Base-by-base conservation (phyloP, 257 asterid species). In the Rauvolfia tetraphylla region DNA sequence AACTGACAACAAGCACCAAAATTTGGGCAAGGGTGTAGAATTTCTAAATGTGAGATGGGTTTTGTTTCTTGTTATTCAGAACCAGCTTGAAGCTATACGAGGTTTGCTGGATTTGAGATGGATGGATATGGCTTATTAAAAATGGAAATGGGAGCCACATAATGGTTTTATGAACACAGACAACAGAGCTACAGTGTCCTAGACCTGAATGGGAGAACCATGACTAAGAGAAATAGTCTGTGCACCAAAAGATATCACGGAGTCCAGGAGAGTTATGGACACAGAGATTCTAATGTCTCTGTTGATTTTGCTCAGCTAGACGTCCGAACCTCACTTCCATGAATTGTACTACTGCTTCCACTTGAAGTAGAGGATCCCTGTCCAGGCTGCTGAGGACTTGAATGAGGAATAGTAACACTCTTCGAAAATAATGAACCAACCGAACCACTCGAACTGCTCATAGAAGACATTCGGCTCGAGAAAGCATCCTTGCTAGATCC, bases 121-220 rank as follows among this genome's bases (percentile, higher is more conserved):
- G 82, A 51, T 66, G 79, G 79, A 68, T 71, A 74, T 82, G 84
- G 72, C 82, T 86, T 86, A 83, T 83, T 86, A 46, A 23, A 86
- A 83, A 82, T 73, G 85, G 83, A 80, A 77, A 76, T 66, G 84
- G 73, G 31, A 81, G 87, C 83, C 85, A 82, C 68, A 73, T 82
- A 71, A 73, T 79, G 90, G 71, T 78, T 77, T 80, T 83, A 87
- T 86, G 89, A 83, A 85, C 85, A 87, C 74, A 72, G 90, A 72
- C 67, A 84, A 82, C 83, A 81, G 75, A 81, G 79, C 84, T 81
- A 81, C 67, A 65, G 78, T 54, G 79, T 77, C 83, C 84, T 84
- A 76, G 79, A 81, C 73, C 75, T 79, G 88, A 80, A 68, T 36
- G 82, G 79, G 68, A 71, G 79, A 75, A 78, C 83, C 85, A 71